Base-by-base conservation (phyloP, 495 filamentous ascomycete genomes). In the Talaromyces ruber region DNA sequence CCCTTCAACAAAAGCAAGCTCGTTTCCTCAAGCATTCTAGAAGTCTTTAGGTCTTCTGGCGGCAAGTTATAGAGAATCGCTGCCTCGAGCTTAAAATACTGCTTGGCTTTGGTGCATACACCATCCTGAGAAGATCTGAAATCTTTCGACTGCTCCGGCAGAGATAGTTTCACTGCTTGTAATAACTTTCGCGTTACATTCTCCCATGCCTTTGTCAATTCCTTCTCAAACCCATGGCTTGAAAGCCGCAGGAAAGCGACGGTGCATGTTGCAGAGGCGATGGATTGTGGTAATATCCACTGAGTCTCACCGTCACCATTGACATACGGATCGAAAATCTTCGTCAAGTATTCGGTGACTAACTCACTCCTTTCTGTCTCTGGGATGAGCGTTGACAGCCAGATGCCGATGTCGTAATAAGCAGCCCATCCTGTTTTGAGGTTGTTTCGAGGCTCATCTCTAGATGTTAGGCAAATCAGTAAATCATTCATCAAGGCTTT, bases 61-160 rank as follows among this genome's bases (percentile, higher is more conserved):
- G 68, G 53, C 4, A 70, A 50, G 25, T 67, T 67, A 28, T 68
- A 73, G n/a, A 79, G 64, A 45, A 87, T 69, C 3, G 72, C 70
- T 26, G 75, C 74, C 55, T 83, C 78, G 56, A 92, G 64, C 5
- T 74, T 65, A 62, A 92, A 87, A 77, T 88, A 87, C 14, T 86
- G 82, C 43, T 75, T 72, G 0, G 84, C 83, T 68, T 88, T 79
- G 2, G 79, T 72, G 9, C 82, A 83, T 21, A 95, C 71, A 28
- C 74, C 73, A 29, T 83, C 77, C 70, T 96, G 91, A 2, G 90
- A 94, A 57, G 79, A 78, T 34, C 76, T 77, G 69, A 88, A 88
- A 25, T 88, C 86, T 59, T 87, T 87, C 0, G 91, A 90, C 62
- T 92, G 84, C 68, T 92, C 90, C 21, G 91, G 90, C 3, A 86